Base-by-base conservation (phyloP, 805 yeast species). In the Schizosaccharomyces lindneri region DNA sequence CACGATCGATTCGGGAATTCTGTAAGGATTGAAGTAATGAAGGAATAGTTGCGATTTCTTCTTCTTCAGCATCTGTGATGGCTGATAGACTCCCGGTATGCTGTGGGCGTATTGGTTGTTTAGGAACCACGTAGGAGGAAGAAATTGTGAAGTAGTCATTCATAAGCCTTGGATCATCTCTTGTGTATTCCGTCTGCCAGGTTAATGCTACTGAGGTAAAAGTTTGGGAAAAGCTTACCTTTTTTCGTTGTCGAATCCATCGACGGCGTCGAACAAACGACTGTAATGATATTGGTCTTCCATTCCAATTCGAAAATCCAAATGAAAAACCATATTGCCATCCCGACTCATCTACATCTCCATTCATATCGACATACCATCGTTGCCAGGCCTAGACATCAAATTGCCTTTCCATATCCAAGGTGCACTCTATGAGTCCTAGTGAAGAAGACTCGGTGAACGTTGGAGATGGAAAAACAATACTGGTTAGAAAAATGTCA, bases 341-440 rank as follows among this genome's bases (percentile, higher is more conserved):
- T n/a, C 95, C 95, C 67, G 83, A 85, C 66, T 84, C 89, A 69
- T 85, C 95, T 24, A 80, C 84, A 67, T 84, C 87, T 51, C 72
- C 71, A 4, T 72, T 68, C 90, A 86, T 83, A 63, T 82, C 75
- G 2, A 84, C 82, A 66, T 81, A 82, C 94, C 94, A 85, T 62
- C 75, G 73, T 15, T 74, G 74, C 87, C 88, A 83, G 9, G 68
- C 59, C 59, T 48, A 61, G 0, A 29, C 24, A 46, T 15, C 13
- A 6, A n/a, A 46, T 24, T 46, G 51, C 51, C 27, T 46, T 46
- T 46, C 27, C 51, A 46, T 17, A 17, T 46, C 51, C 51, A 46
- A 19, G 41, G 13, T 9, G 41, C 41, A 36, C 41, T 36, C 41
- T 9, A 36, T 36, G 41, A 36, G 15, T 36, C 41, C 41, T 36